Evolutionary conservation across 768 basidiomycete genomes (phyloP).

Genomic region (Tremella yokohamensis): DNA sequence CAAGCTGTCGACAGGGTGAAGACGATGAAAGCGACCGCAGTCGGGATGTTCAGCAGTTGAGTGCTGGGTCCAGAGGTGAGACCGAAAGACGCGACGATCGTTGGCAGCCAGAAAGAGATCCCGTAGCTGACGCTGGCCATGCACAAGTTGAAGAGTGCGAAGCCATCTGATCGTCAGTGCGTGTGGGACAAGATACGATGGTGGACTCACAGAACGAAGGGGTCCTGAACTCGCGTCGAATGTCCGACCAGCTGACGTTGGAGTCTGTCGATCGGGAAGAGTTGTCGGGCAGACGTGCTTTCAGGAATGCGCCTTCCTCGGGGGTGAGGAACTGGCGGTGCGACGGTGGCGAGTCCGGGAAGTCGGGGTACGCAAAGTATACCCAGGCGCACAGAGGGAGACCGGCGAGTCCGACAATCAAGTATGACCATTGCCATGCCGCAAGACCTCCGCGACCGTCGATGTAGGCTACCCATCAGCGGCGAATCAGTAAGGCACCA

Average conservation of each 20-base stretch:
- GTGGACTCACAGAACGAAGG: conserved; percentile 20
- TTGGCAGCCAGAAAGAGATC: conserved; percentile 35
- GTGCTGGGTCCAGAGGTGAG: conserved; percentile 13
- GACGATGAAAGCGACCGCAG: conserved; percentile 26
- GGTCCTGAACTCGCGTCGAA: conserved; percentile 22
- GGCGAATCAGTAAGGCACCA: background rate
- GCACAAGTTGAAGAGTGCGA: conserved; percentile 4
- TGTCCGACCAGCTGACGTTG: conserved; percentile 24
- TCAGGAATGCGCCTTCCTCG: conserved; percentile 28
- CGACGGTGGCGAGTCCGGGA: conserved; percentile 17
- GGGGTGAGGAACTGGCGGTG: conserved; percentile 33
- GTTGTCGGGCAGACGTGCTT: conserved; percentile 29
- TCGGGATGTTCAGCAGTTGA: conserved; percentile 32
- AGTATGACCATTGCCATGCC: conserved; percentile 30
- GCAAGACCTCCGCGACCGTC: conserved; percentile 24
- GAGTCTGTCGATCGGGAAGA: conserved; percentile 20
- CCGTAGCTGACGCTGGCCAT: conserved; percentile 18
- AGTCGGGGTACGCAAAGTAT: conserved; percentile 22
- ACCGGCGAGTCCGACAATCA: conserved; percentile 15
- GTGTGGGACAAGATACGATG: background rate
- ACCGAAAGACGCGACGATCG: conserved; percentile 31
- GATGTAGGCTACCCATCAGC: conserved; percentile 21
- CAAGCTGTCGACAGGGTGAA: conserved; percentile 17
- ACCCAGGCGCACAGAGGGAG: conserved; percentile 8
- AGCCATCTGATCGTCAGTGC: background rate